Conservation (phyloP, 208 protist genomes). For the Leishmania martiniquensis region DNA sequence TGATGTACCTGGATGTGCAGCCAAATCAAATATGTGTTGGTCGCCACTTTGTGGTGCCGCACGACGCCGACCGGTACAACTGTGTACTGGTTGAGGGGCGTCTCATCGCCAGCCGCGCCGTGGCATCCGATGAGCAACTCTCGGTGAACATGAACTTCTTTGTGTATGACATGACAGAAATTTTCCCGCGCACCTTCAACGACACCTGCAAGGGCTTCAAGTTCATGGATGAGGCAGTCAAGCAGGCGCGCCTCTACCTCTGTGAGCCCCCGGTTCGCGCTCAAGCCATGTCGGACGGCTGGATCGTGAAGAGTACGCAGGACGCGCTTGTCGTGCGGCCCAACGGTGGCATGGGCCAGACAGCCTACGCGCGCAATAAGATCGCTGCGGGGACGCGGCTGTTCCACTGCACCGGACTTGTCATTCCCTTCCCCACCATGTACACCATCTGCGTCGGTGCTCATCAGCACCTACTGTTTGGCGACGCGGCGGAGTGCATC, state of each 20-base stretch:
- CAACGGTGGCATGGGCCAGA: constrained; percentile 87
- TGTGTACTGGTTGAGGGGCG: constrained; percentile 81
- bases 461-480: constrained; percentile 79
- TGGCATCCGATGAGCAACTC: constrained; percentile 47
- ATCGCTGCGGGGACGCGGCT: constrained; percentile 53
- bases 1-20: constrained; percentile 71
- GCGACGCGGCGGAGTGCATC: constrained; percentile 87
- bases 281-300: constrained; percentile 84
- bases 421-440: constrained; percentile 88
- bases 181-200: constrained; percentile 61
- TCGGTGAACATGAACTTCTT: constrained; percentile 89
- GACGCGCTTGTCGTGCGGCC: constrained; percentile 55
- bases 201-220: constrained; percentile 73
- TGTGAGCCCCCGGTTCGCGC: constrained; percentile 84
- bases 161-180: constrained; percentile 80
- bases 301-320: constrained; percentile 68
- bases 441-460: constrained; percentile 88
- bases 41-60: constrained; percentile 55
- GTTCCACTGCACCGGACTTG: constrained; percentile 73
- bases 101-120: constrained; percentile 48
- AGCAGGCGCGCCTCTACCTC: constrained; percentile 74
- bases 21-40: constrained; percentile 66
- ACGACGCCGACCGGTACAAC: constrained; percentile 52
- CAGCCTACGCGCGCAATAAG: constrained; percentile 61
- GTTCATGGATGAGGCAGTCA: constrained; percentile 60